These are phyloP conservation scores for Alternaria sp. DNA, from an alignment of 2,329 filamentous ascomycete genomes.

Conservation along the genomic window DNA sequence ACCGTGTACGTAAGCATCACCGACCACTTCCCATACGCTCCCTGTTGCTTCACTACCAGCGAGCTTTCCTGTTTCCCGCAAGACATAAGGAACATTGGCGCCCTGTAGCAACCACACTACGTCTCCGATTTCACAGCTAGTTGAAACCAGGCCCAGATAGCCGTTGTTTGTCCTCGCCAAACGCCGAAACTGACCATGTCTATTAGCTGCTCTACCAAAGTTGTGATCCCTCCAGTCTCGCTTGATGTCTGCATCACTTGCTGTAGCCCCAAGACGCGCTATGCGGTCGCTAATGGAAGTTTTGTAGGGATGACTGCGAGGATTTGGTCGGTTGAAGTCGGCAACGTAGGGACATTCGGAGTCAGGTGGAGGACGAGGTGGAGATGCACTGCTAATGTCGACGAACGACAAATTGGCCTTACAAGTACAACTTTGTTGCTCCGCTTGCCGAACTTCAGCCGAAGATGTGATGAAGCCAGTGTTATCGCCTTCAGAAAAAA, in stretches of 20 bases:
- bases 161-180: constrained; percentile 4
- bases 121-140: not conserved
- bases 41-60: not conserved
- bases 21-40: constrained; percentile 1
- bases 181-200: not conserved
- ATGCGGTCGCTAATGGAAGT: not conserved
- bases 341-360: not conserved
- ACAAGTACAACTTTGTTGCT: constrained; percentile 4
- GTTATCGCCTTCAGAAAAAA: not conserved
- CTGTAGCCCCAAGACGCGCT: not conserved
- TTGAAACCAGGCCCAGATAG: constrained; percentile 3
- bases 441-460: not conserved
- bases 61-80: not conserved
- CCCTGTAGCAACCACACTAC: not conserved
- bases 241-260: not conserved
- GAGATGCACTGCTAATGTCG: not conserved
- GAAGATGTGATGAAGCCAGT: not conserved
- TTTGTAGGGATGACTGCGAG: not conserved
- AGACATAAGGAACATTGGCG: not conserved
- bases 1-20: constrained; percentile 8
- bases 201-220: not conserved
- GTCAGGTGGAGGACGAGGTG: not conserved
- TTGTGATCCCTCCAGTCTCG: not conserved
- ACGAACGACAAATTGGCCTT: not conserved
- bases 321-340: not conserved